Conservation (phyloP, 106 monocot genomes). For the Posidonia australis region DNA sequence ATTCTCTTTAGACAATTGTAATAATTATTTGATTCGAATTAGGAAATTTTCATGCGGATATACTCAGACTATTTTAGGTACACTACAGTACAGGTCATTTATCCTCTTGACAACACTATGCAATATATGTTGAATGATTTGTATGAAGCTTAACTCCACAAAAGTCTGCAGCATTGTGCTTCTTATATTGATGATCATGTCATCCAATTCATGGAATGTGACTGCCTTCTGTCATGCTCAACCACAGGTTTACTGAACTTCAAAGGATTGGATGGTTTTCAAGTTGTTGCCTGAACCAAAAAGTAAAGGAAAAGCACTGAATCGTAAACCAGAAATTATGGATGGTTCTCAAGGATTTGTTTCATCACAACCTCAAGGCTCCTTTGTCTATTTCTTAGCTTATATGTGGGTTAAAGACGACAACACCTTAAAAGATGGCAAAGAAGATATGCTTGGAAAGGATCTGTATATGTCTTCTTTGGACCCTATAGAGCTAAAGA, state of each 20-base stretch:
- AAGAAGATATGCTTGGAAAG: not conserved
- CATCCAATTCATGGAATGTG: not conserved
- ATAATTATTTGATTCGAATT: too few relatives aligned
- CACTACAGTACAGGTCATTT: too few relatives aligned
- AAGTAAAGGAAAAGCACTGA: not conserved
- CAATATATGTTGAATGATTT: too few relatives aligned
- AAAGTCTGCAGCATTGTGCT: too few relatives aligned
- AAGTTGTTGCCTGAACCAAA: not conserved
- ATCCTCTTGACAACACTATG: too few relatives aligned
- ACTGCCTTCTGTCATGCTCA: not conserved
- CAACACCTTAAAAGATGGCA: not conserved
- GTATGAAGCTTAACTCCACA: too few relatives aligned
- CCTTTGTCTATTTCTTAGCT: not conserved
- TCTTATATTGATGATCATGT: too few relatives aligned
- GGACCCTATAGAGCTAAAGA: not conserved
- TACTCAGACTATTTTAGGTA: too few relatives aligned
- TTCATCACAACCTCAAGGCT: not conserved
- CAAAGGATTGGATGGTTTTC: not conserved
- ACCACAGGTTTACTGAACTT: not conserved
- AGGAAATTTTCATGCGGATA: too few relatives aligned
- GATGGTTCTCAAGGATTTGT: not conserved
- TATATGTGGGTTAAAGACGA: not conserved
- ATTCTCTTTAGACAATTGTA: too few relatives aligned
- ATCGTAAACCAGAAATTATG: not conserved
- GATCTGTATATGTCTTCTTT: slow-evolving; percentile 3